phyloP scores from a whole-genome alignment of 2,329 filamentous ascomycete species.

The Penicillium sp. region DNA sequence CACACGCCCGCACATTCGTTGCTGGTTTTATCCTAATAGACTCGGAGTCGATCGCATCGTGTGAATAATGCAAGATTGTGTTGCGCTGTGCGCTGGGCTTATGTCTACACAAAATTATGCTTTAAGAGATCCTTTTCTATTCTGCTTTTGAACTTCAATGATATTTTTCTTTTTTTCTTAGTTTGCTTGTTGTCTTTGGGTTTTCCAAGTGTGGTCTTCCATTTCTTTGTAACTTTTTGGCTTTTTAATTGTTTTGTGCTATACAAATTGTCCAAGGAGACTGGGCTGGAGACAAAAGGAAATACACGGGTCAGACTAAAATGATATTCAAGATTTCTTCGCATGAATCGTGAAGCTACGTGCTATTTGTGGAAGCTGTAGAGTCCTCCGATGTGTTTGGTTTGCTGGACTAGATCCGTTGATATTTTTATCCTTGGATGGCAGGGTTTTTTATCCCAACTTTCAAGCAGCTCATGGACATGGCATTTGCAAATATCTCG shows the following conservation, averaged over 20 bases:
- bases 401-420: not conserved
- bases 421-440: no score
- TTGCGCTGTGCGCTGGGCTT: not conserved
- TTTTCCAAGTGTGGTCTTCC: not conserved
- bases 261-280: not conserved
- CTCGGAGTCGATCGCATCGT: conserved; percentile 2
- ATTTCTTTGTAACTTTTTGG: not conserved
- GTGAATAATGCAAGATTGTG: conserved; percentile 10
- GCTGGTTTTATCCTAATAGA: conserved; percentile 8
- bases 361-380: not conserved
- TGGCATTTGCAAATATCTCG: not conserved
- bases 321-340: not conserved
- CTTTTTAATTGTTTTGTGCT: not conserved
- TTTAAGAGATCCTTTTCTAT: not conserved
- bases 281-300: not conserved
- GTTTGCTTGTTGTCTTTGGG: not conserved
- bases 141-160: not conserved
- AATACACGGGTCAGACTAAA: not conserved
- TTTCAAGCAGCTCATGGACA: not conserved
- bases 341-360: not conserved
- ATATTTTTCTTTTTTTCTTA: not conserved
- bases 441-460: not conserved
- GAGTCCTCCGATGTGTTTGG: not conserved
- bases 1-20: conserved; percentile 12
- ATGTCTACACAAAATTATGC: not conserved